These are phyloP conservation scores for Fusarium solani-melongenae DNA, from an alignment of 2,329 filamentous ascomycete species.

Conservation along the genomic window DNA sequence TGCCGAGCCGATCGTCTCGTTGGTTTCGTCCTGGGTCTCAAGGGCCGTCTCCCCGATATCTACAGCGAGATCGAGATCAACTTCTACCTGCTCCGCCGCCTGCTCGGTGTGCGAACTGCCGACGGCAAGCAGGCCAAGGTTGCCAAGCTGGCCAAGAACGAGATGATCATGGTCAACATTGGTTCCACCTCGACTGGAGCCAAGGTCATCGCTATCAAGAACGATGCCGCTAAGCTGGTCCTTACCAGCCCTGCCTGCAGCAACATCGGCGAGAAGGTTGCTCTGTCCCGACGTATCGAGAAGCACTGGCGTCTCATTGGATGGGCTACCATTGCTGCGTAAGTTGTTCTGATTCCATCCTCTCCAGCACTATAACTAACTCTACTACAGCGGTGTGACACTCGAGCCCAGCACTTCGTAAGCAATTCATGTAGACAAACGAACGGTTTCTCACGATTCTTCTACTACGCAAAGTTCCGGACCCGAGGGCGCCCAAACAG, in stretches of 20 bases:
- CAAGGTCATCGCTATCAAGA: slow-evolving; percentile 96
- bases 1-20: slow-evolving; percentile 99
- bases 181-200: slow-evolving; percentile 96
- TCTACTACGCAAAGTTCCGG: slow-evolving; percentile 33
- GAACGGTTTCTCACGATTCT: slow-evolving; percentile 37
- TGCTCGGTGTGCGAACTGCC: slow-evolving; percentile 96
- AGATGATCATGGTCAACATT: slow-evolving; percentile 99
- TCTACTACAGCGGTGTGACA: slow-evolving; percentile 60
- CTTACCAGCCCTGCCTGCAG: slow-evolving; percentile 96
- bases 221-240: slow-evolving; percentile 94
- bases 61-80: slow-evolving; percentile 99
- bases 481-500: slow-evolving; percentile 34
- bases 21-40: slow-evolving; percentile 95
- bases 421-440: slow-evolving; percentile 30
- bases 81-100: slow-evolving; percentile 95
- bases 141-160: slow-evolving; percentile 96
- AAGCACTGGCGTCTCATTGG: slow-evolving; percentile 98
- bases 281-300: slow-evolving; percentile 94
- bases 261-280: slow-evolving; percentile 97
- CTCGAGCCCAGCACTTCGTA: slow-evolving; percentile 62
- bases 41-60: slow-evolving; percentile 92
- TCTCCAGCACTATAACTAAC: slow-evolving; percentile 10
- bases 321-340: slow-evolving; percentile 84
- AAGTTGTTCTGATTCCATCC: slow-evolving; percentile 49
- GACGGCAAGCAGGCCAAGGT: slow-evolving; percentile 99